phyloP scores from a whole-genome alignment of 164 flowering plant species.

The Sedum album region DNA sequence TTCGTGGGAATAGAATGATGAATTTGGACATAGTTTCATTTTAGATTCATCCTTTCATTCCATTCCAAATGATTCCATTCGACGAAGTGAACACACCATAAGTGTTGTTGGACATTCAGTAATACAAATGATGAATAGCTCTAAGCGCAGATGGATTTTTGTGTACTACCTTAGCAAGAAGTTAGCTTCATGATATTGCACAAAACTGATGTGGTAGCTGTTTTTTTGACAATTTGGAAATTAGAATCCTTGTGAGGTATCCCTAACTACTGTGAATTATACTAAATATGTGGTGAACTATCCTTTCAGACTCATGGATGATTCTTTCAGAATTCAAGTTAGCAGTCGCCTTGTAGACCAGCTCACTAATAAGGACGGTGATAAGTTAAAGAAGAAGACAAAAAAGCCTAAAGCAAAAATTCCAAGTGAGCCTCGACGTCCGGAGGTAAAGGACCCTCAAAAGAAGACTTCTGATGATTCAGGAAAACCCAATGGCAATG shows the following conservation, averaged over 20 bases:
- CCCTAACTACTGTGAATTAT: background rate
- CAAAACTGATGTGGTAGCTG: background rate
- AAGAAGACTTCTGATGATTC: slow-evolving; percentile 26
- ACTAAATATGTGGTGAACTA: background rate
- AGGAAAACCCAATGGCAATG: slow-evolving; percentile 21
- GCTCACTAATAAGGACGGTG: slow-evolving; percentile 39
- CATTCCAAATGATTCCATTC: too few species aligned
- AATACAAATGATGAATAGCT: too few species aligned
- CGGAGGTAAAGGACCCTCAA: slow-evolving; percentile 22
- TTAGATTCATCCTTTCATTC: too few species aligned
- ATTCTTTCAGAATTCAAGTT: slow-evolving; percentile 51
- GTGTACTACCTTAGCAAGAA: too few species aligned
- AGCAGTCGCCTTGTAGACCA: slow-evolving; percentile 48
- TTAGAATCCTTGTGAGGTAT: background rate
- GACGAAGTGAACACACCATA: too few species aligned
- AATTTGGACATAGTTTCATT: too few species aligned
- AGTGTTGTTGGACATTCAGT: too few species aligned
- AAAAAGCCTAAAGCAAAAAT: slow-evolving; percentile 46
- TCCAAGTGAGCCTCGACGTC: slow-evolving; percentile 21
- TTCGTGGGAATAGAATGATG: too few species aligned
- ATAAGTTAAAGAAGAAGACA: slow-evolving; percentile 41
- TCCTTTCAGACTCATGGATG: slow-evolving; percentile 32
- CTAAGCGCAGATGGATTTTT: too few species aligned
- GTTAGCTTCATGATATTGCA: background rate
- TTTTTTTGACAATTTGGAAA: background rate